Percentiles rank a stretch among this genome's conserved stretches.
Evolutionary conservation across 148 eudicot species (phyloP).

Genomic region (Polygonum maritimum): DNA sequence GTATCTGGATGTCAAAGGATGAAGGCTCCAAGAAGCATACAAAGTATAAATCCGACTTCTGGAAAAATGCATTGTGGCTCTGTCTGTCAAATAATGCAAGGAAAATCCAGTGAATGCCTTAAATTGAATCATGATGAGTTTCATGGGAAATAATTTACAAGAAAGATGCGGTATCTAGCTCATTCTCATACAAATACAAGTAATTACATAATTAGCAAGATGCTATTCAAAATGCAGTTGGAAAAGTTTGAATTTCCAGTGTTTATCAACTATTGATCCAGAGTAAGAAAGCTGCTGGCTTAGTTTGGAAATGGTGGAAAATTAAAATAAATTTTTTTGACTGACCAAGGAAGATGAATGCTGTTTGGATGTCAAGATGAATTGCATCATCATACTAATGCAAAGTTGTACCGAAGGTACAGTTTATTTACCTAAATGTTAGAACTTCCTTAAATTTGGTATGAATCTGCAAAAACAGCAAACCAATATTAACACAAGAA

Average conservation of each 20-base stretch:
- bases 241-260: neutral
- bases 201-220: neutral
- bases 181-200: neutral
- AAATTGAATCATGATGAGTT: neutral
- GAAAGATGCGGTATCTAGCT: neutral
- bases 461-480: constrained; percentile 45
- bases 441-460: constrained; percentile 53
- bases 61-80: constrained; percentile 56
- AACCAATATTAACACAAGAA: neutral
- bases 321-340: neutral
- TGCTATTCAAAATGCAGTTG: neutral
- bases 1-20: constrained; percentile 42
- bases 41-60: constrained; percentile 61
- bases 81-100: constrained; percentile 29
- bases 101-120: neutral
- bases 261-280: neutral
- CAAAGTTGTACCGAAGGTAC: neutral
- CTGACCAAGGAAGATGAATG: neutral
- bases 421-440: constrained; percentile 47
- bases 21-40: constrained; percentile 52
- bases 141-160: neutral
- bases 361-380: too few relatives aligned
- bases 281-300: neutral
- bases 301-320: neutral
- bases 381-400: too few relatives aligned